Evolutionary conservation across 169 alveolate species (phyloP), one percentile per base, ranked within the genome.

Genomic region (Cryptosporidium andersoni): DNA sequence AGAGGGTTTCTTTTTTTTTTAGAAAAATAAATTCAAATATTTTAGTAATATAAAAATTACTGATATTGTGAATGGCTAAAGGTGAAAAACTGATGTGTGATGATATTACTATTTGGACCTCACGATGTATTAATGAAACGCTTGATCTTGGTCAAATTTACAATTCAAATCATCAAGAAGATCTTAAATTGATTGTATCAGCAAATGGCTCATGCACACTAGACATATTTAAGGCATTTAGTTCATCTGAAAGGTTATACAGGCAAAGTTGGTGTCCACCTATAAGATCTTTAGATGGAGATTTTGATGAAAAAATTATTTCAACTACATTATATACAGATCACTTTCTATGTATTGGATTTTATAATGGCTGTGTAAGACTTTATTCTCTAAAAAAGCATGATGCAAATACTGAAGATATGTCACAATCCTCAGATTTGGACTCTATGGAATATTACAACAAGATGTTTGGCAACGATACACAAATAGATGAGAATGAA

Each of bases 341-440:
- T 9, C 16, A 60, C 43, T 56, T 43, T 55, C 40, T 58, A 16
- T 74, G 67, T n/a, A 6, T 74, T 25, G 85, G 85, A 7, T 74
- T 43, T 58, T 43, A 66, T 40, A 74, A 74, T 43, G 85, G 85
- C 34, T 58, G 85, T 56, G 68, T 74, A 4, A 74, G 85, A 14
- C 36, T 43, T 37, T 74, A 74, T 12, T 58, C n/a, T 9, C 48
- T 64, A 47, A 25, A 47, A 62, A 47, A 64, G 14, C 25, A 25
- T 25, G 25, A 25, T 25, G 25, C 25, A 25, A 14, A 37, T 34
- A 5, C 6, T 16, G 4, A 64, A 37, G 12, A 7, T 3, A 12
- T 4, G 1, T 4, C 52, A 25, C 14, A 56, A 25, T 37, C 25
- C 2, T 40, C 37, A 45, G 9, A 16, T 40, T 42, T 6, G 12